Evolutionary conservation across 2,329 filamentous ascomycete genomes (phyloP).

Genomic region (Zarea fungicola): DNA sequence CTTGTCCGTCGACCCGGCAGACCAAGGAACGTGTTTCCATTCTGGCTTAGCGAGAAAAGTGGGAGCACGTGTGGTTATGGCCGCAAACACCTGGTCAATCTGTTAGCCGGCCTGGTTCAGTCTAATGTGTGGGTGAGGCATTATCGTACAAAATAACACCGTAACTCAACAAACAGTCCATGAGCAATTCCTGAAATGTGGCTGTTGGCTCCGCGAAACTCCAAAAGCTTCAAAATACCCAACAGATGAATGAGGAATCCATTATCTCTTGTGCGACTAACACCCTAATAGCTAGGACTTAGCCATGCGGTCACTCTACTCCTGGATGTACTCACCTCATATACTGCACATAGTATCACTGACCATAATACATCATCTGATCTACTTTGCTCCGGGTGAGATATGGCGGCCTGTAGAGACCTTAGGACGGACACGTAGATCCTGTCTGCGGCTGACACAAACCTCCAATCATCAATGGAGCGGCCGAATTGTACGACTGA

Average conservation of each 20-base stretch:
- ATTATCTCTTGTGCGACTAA: conserved; percentile 1
- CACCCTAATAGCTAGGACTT: background rate
- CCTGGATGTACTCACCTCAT: background rate
- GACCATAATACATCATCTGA: conserved; percentile 1
- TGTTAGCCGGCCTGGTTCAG: background rate
- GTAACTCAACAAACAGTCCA: background rate
- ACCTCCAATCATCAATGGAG: background rate
- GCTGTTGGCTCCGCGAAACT: background rate
- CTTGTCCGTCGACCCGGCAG: background rate
- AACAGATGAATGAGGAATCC: background rate
- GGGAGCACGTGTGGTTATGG: background rate
- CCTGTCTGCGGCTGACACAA: background rate
- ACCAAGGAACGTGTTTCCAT: conserved; percentile 1
- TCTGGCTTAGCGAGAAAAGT: background rate
- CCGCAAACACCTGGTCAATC: background rate
- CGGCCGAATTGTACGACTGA: background rate
- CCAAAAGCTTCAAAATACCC: background rate
- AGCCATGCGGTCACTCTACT: background rate
- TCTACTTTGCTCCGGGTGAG: background rate
- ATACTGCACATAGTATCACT: background rate
- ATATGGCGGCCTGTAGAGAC: background rate
- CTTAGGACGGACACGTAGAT: conserved; percentile 1
- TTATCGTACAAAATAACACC: background rate
- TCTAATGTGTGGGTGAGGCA: background rate
- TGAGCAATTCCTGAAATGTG: background rate